These are phyloP conservation scores for Trichoderma koningiopsis DNA, from an alignment of 2,329 filamentous ascomycete genomes.

Conservation along the genomic window DNA sequence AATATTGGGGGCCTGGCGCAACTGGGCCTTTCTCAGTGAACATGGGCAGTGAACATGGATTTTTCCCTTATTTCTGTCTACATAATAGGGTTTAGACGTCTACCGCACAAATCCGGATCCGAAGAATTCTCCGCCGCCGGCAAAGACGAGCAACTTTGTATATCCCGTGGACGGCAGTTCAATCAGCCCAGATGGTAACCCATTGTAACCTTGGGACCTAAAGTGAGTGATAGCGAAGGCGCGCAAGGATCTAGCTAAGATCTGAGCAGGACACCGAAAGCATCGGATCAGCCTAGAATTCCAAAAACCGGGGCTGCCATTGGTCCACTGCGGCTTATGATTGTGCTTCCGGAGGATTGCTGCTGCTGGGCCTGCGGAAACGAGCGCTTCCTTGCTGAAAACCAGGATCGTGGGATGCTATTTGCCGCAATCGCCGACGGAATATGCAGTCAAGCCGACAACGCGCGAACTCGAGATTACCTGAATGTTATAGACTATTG, in stretches of 20 bases:
- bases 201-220: not conserved
- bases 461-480: not conserved
- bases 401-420: not conserved
- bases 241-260: not conserved
- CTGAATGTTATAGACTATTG: not conserved
- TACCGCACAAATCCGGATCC: not conserved
- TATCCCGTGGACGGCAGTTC: not conserved
- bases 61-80: not conserved
- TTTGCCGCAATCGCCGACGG: not conserved
- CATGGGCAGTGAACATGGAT: not conserved
- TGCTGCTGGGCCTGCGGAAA: not conserved
- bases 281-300: not conserved
- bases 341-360: not conserved
- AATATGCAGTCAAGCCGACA: not conserved
- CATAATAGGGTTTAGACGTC: not conserved
- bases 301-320: not conserved
- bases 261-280: conserved; percentile 7
- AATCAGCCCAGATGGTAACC: not conserved
- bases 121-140: not conserved
- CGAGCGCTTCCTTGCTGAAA: not conserved
- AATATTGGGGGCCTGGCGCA: not conserved
- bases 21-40: not conserved
- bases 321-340: not conserved
- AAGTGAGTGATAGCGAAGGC: not conserved
- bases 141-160: not conserved